Conservation (phyloP, 306 rosid species). For the Lotus japonicus region DNA sequence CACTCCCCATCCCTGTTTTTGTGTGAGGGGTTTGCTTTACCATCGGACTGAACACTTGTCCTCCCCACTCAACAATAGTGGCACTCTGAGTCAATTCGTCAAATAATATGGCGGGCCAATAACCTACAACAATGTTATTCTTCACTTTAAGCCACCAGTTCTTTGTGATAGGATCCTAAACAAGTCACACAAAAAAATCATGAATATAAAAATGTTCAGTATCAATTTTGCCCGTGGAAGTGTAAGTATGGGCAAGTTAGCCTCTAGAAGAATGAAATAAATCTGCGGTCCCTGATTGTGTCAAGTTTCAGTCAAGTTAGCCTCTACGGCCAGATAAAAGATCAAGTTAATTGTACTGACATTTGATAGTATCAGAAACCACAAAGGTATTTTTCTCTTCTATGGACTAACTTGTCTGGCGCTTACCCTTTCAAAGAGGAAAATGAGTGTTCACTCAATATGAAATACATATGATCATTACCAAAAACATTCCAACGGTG, state of each 20-base stretch:
- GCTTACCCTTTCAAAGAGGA: not conserved
- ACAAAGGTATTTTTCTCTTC: no score
- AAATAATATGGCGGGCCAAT: constrained; percentile 41
- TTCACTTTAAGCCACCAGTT: constrained; percentile 57
- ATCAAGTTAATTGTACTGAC: no score
- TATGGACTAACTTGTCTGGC: no score
- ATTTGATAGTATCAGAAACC: no score
- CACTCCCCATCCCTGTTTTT: constrained; percentile 62
- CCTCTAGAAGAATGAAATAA: no score
- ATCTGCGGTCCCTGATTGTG: no score
- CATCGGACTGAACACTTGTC: constrained; percentile 45
- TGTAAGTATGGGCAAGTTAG: no score
- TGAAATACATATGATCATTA: not conserved
- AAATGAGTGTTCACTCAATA: not conserved
- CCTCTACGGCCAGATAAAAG: no score
- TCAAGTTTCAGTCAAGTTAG: no score
- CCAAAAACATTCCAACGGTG: constrained; percentile 34
- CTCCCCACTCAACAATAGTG: constrained; percentile 57
- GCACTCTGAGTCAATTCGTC: constrained; percentile 23
- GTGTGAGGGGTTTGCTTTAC: constrained; percentile 49
- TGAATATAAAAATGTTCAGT: no score
- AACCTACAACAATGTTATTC: constrained; percentile 25
- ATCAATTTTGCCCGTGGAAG: not conserved
- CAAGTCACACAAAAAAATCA: not conserved
- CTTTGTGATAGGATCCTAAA: constrained; percentile 28